Conservation (phyloP, 1,284 basidiomycete genomes). For the Pyrrhoderma lamaoense region DNA sequence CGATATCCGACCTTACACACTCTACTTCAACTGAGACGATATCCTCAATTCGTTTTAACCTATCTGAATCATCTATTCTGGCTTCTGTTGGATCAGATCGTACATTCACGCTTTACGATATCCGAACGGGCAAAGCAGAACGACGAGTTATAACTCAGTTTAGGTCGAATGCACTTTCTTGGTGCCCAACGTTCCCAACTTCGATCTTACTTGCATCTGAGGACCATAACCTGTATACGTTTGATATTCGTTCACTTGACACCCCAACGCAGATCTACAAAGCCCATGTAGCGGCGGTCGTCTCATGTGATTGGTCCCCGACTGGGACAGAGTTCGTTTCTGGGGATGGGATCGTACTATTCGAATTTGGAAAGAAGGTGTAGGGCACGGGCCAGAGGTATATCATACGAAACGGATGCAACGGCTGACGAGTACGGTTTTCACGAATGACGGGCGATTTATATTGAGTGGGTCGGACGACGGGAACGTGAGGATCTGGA, state of each 20-base stretch:
- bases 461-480: slow-evolving; percentile 94
- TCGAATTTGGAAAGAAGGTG: slow-evolving; percentile 87
- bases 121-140: slow-evolving; percentile 92
- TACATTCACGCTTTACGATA: slow-evolving; percentile 93
- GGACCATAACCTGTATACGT: slow-evolving; percentile 98
- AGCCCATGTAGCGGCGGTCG: slow-evolving; percentile 93
- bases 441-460: slow-evolving; percentile 88
- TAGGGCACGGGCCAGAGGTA: slow-evolving; percentile 79
- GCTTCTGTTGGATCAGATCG: slow-evolving; percentile 92
- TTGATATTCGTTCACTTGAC: slow-evolving; percentile 85
- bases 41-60: slow-evolving; percentile 85
- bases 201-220: slow-evolving; percentile 89
- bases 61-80: slow-evolving; percentile 87
- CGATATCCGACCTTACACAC: slow-evolving; percentile 78
- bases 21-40: slow-evolving; percentile 83
- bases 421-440: slow-evolving; percentile 74
- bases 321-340: slow-evolving; percentile 96
- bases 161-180: slow-evolving; percentile 81
- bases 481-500: slow-evolving; percentile 97
- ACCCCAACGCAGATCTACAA: slow-evolving; percentile 94
- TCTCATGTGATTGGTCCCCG: slow-evolving; percentile 89
- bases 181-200: slow-evolving; percentile 95
- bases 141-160: slow-evolving; percentile 87
- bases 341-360: slow-evolving; percentile 96
- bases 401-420: slow-evolving; percentile 99